Percentiles rank a stretch among this genome's conserved stretches.
phyloP scores from a whole-genome alignment of 805 yeast genomes.

The Spathaspora arborariae region DNA sequence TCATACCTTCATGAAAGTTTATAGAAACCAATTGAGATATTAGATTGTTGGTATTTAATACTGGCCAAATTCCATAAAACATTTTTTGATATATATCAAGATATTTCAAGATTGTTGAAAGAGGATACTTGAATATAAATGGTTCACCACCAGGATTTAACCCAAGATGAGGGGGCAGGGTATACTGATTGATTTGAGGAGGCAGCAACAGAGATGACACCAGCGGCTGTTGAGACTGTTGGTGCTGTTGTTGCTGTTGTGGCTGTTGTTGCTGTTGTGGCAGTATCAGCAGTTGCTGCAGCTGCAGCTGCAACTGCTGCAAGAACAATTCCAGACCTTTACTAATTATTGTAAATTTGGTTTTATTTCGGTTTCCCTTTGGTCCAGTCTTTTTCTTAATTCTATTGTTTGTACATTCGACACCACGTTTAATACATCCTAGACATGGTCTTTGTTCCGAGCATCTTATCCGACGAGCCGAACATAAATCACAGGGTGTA shows the following conservation, averaged over 20 bases:
- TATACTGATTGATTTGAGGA: background rate
- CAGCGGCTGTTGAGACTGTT: slow-evolving; percentile 10
- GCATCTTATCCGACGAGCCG: slow-evolving; percentile 33
- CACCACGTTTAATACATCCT: slow-evolving; percentile 25
- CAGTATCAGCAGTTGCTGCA: background rate
- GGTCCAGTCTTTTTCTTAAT: slow-evolving; percentile 36
- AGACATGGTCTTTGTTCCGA: slow-evolving; percentile 28
- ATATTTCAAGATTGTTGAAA: slow-evolving; percentile 1
- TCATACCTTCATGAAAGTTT: background rate
- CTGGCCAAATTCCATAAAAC: slow-evolving; percentile 42
- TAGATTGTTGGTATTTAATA: slow-evolving; percentile 10
- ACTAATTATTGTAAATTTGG: background rate
- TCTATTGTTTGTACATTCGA: slow-evolving; percentile 33
- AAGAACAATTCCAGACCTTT: too few relatives aligned
- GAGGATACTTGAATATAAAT: slow-evolving; percentile 1
- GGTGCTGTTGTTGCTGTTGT: background rate
- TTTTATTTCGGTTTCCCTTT: slow-evolving; percentile 11
- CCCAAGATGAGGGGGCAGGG: background rate
- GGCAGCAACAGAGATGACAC: slow-evolving; percentile 20
- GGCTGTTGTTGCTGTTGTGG: background rate
- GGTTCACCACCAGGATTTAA: background rate
- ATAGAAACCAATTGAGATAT: background rate
- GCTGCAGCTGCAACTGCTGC: background rate
- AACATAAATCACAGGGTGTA: slow-evolving; percentile 40
- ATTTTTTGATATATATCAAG: slow-evolving; percentile 35